A percentile compares a stretch with the other conserved stretches of the same genome.
These are phyloP conservation scores for Aphanomyces cochlioides DNA, from an alignment of 352 stramenopile genomes.

Conservation along the genomic window DNA sequence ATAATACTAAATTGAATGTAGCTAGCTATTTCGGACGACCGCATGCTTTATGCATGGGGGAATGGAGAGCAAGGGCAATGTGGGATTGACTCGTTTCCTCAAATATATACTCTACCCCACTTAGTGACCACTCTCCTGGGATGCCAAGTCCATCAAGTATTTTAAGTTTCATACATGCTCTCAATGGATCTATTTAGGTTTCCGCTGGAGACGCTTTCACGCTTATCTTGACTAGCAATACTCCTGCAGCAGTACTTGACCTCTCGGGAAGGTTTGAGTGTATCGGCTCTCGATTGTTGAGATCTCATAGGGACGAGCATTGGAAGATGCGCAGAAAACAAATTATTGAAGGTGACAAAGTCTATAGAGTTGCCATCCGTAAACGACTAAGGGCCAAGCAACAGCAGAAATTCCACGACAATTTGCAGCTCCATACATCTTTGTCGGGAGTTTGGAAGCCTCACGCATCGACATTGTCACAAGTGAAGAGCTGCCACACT, in stretches of 20 bases:
- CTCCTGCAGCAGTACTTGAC: background rate
- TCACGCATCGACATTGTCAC: background rate
- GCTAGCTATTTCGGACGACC: slow-evolving; percentile 38
- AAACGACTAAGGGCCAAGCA: background rate
- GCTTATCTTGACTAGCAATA: slow-evolving; percentile 13
- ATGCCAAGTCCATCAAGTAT: slow-evolving; percentile 28
- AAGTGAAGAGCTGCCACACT: background rate
- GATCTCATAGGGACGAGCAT: background rate
- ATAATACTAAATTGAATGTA: slow-evolving; percentile 1
- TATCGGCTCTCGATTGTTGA: too few relatives aligned
- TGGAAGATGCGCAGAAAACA: background rate
- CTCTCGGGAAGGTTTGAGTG: background rate
- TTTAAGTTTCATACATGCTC: background rate
- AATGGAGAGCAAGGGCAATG: slow-evolving; percentile 74
- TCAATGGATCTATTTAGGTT: slow-evolving; percentile 5
- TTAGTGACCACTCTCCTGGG: slow-evolving; percentile 59
- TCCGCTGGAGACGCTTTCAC: slow-evolving; percentile 25
- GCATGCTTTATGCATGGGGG: slow-evolving; percentile 59
- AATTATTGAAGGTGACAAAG: background rate
- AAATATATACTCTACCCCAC: slow-evolving; percentile 73
- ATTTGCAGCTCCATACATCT: background rate
- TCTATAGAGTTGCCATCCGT: slow-evolving; percentile 2
- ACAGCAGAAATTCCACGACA: slow-evolving; percentile 1
- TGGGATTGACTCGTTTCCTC: slow-evolving; percentile 55
- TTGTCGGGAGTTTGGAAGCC: background rate